A percentile compares a stretch with the other conserved stretches of the same genome.
These are phyloP conservation scores for Vigna mungo DNA, from an alignment of 306 rosid species.

Conservation along the genomic window DNA sequence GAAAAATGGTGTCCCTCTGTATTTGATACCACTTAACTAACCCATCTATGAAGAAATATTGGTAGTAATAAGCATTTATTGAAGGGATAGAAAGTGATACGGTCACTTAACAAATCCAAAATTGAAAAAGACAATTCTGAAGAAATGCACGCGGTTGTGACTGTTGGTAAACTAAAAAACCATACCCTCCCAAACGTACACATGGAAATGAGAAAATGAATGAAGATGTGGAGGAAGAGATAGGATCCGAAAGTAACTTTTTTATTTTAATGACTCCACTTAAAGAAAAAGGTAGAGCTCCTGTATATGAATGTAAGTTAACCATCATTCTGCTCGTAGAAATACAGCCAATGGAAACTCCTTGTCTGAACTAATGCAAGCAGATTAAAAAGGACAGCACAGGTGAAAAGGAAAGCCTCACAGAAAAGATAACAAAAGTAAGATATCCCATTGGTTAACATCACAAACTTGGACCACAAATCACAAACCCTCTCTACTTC, in stretches of 20 bases:
- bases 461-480: constrained; percentile 46
- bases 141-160: constrained; percentile 4
- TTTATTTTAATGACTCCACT: constrained; percentile 9
- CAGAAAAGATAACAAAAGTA: constrained; percentile 16
- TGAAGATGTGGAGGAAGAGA: neutral
- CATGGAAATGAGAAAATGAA: neutral
- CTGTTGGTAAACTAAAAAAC: neutral
- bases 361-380: constrained; percentile 38
- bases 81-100: neutral
- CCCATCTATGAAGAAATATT: neutral
- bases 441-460: constrained; percentile 22
- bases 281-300: neutral
- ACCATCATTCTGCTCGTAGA: constrained; percentile 25
- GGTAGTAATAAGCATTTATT: neutral
- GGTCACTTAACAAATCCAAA: neutral
- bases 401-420: constrained; percentile 28
- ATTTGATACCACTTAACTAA: neutral
- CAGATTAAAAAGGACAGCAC: constrained; percentile 34
- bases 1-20: neutral
- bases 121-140: constrained; percentile 17
- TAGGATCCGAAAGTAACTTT: constrained; percentile 17
- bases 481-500: constrained; percentile 23
- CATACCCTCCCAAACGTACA: constrained; percentile 10
- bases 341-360: constrained; percentile 37
- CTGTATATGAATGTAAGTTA: constrained; percentile 3